Base-by-base conservation (phyloP, 1,284 basidiomycete species). In the Malassezia nana region DNA sequence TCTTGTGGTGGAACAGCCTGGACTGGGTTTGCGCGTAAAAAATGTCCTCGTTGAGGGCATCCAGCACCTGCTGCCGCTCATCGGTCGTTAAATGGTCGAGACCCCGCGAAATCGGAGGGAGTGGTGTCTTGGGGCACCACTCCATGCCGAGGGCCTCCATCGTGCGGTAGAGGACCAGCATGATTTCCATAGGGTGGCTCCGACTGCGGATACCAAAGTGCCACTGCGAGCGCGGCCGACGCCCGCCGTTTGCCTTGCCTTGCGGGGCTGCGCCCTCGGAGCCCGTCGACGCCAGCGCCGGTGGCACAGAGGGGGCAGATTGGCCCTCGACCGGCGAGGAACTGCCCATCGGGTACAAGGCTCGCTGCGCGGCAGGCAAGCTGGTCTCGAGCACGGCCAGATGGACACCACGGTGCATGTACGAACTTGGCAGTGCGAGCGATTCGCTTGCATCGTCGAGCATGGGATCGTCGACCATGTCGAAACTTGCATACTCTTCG, bases 131-230 rank as follows among this genome's bases (percentile, higher is more conserved):
- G 26, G 68, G 66, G 40, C 77, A 76, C 91, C 92, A 98, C 75
- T 98, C 89, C 89, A 98, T 95, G 16, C 87, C 88, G n/a, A 98
- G 78, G 52, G 83, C 79, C 76, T 87, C 86, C 52, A 98, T 77
- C 49, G 91, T 94, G 58, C 88, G 80, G 77, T 98, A 98, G 53
- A 98, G 94, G 79, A 96, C 92, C 22, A 95, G 78, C 91, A 98
- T 95, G 40, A 98, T 92, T 75, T 96, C 92, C 89, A 96, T 94
- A 18, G 92, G 92, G 40, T 90, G 89, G 55, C 86, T 89, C 52
- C 90, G 81, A 62, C 87, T 90, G 31, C 92, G 82, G 40, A 98
- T 98, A 5, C 94, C 92, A 72, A 96, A 98, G 75, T 98, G 94
- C 94, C 94, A 98, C 13, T 67, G 69, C 85, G 85, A 65, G 22